phyloP scores from a whole-genome alignment of 306 rosid species.

The Arachis hypogaea region DNA sequence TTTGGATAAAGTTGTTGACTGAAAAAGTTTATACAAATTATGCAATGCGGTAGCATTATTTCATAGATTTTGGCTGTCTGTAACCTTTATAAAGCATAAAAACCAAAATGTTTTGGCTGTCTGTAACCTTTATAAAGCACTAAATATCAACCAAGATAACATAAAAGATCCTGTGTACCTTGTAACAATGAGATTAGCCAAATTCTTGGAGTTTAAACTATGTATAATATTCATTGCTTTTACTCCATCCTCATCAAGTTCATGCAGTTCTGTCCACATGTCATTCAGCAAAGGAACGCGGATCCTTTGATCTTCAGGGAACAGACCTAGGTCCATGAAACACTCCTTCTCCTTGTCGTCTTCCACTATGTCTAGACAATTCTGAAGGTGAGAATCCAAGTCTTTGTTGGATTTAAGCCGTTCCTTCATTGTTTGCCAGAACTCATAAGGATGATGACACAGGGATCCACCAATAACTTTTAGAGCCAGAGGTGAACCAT shows the following conservation, averaged over 20 bases:
- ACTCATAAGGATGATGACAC: conserved; percentile 34
- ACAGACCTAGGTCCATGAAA: conserved; percentile 67
- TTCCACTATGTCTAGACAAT: conserved; percentile 52
- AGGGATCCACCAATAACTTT: conserved; percentile 52
- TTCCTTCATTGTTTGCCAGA: conserved; percentile 46
- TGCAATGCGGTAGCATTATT: neutral
- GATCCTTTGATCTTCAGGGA: conserved; percentile 67
- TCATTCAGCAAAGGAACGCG: conserved; percentile 57
- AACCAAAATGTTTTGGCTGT: conserved; percentile 2
- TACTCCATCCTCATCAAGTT: conserved; percentile 45
- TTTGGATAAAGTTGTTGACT: neutral
- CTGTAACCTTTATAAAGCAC: neutral
- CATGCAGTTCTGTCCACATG: conserved; percentile 55
- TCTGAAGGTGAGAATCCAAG: conserved; percentile 46
- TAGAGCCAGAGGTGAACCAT: conserved; percentile 60
- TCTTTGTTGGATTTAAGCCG: conserved; percentile 40
- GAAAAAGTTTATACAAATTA: neutral
- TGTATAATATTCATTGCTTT: conserved; percentile 40
- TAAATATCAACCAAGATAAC: neutral
- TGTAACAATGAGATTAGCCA: conserved; percentile 46
- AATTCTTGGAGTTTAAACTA: conserved; percentile 37
- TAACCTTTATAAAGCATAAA: neutral
- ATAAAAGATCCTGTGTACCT: conserved; percentile 42
- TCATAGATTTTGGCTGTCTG: conserved; percentile 22
- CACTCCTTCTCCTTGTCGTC: conserved; percentile 57